Evolutionary conservation across 228 moss, liverwort and hornwort genomes (phyloP).

Genomic region (Sphagnum magellanicum): DNA sequence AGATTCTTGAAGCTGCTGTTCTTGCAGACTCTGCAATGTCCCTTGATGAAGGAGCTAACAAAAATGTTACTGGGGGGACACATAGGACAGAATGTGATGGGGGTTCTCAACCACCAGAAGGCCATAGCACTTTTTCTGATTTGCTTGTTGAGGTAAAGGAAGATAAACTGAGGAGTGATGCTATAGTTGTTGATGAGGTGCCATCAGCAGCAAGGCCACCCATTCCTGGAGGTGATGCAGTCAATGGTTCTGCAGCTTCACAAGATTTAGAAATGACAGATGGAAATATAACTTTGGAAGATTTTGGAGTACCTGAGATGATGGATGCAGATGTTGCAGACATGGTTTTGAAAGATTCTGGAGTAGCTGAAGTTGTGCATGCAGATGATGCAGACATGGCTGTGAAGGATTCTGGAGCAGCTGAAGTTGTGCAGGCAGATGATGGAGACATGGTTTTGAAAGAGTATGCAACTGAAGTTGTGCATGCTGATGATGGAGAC

Average conservation of each 20-base stretch:
- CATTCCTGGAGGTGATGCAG: constrained; percentile 1
- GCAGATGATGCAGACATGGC: constrained; percentile 13
- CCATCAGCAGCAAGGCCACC: not conserved
- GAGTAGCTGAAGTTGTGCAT: constrained; percentile 8
- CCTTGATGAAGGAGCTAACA: constrained; percentile 17
- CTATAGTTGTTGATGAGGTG: not conserved
- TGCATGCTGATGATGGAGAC: constrained; percentile 14
- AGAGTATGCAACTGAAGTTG: not conserved
- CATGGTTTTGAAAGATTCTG: constrained; percentile 13
- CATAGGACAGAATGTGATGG: constrained; percentile 20
- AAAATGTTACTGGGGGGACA: constrained; percentile 14
- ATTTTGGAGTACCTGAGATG: constrained; percentile 1
- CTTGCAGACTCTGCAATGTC: constrained; percentile 40
- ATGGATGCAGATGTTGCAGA: constrained; percentile 12
- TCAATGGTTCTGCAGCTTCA: constrained; percentile 5
- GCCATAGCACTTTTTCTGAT: constrained; percentile 16
- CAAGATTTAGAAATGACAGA: constrained; percentile 31
- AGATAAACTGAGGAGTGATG: constrained; percentile 5
- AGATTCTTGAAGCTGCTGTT: constrained; percentile 52
- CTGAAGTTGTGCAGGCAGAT: constrained; percentile 8
- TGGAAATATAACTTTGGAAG: not conserved
- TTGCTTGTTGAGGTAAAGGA: constrained; percentile 20
- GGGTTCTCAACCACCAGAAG: constrained; percentile 10
- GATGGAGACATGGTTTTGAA: constrained; percentile 15
- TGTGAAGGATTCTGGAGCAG: constrained; percentile 18